Percentiles rank a stretch among this genome's conserved stretches.
Conservation (phyloP, 2,329 filamentous ascomycete species). For the Aspergillus alliaceus region DNA sequence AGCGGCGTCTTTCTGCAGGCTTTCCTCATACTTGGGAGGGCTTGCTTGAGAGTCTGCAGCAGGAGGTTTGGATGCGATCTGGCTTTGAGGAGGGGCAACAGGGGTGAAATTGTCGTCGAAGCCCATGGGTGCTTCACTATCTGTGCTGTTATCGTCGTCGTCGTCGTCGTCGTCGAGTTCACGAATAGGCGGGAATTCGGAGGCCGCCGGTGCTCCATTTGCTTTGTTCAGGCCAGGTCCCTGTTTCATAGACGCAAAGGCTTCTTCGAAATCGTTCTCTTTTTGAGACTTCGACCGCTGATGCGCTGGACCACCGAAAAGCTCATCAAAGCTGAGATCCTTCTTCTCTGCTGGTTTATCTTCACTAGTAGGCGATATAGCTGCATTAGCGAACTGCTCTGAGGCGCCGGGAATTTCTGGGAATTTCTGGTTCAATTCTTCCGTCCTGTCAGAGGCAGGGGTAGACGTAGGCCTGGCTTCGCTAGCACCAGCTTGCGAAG, state of each 20-base stretch:
- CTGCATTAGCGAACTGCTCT: conserved; percentile 33
- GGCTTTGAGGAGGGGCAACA: conserved; percentile 45
- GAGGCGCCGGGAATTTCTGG: conserved; percentile 19
- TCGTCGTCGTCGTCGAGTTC: conserved; percentile 80
- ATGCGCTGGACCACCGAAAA: conserved; percentile 46
- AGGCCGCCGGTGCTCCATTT: conserved; percentile 34
- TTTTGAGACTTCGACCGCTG: conserved; percentile 47
- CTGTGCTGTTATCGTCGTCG: conserved; percentile 71
- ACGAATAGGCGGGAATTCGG: conserved; percentile 92
- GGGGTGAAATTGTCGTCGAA: conserved; percentile 93
- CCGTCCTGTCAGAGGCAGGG: conserved; percentile 37
- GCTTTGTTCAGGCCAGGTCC: conserved; percentile 46
- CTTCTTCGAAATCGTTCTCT: conserved; percentile 48
- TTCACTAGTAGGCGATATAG: conserved; percentile 46
- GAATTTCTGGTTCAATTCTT: conserved; percentile 21
- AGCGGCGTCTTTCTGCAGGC: conserved; percentile 23
- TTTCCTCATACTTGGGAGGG: conserved; percentile 46
- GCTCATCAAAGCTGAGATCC: conserved; percentile 46
- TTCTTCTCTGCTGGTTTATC: conserved; percentile 27
- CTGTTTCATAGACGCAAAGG: conserved; percentile 49
- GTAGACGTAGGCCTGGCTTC: conserved; percentile 20
- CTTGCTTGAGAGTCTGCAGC: conserved; percentile 59
- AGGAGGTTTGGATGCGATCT: conserved; percentile 37
- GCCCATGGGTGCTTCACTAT: conserved; percentile 63
- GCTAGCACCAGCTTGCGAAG: conserved; percentile 39